These are phyloP conservation scores for Rhynchosporium agropyri DNA, from an alignment of 2,329 filamentous ascomycete species.

Conservation along the genomic window DNA sequence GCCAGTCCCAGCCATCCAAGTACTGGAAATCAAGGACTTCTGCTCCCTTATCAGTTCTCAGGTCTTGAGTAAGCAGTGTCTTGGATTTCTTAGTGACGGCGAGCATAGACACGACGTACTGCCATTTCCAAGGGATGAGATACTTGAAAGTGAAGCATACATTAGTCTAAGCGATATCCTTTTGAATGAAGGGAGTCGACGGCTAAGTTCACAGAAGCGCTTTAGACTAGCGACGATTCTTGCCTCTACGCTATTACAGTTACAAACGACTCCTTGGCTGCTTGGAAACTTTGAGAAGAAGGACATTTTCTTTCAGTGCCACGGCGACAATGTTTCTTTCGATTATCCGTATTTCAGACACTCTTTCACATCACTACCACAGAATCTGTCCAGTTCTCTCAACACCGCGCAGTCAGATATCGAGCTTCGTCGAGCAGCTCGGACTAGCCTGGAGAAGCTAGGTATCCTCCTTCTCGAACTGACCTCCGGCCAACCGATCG, in stretches of 20 bases:
- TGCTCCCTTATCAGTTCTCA: background rate
- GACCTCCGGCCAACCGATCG: slow-evolving; percentile 35
- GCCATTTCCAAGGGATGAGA: slow-evolving; percentile 16
- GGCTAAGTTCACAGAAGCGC: slow-evolving; percentile 30
- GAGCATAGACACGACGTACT: slow-evolving; percentile 18
- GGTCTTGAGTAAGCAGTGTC: slow-evolving; percentile 1
- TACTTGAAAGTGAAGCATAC: slow-evolving; percentile 10
- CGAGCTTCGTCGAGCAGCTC: slow-evolving; percentile 17
- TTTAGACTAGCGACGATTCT: slow-evolving; percentile 34
- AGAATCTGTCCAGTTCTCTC: background rate
- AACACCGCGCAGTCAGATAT: background rate
- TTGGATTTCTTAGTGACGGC: slow-evolving; percentile 31
- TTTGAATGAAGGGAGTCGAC: background rate
- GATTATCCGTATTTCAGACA: slow-evolving; percentile 33
- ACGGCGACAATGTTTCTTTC: slow-evolving; percentile 21
- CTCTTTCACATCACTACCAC: slow-evolving; percentile 18
- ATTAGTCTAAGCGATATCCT: slow-evolving; percentile 33
- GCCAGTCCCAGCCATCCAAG: background rate
- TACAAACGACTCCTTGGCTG: slow-evolving; percentile 37
- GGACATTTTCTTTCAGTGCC: slow-evolving; percentile 33
- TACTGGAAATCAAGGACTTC: slow-evolving; percentile 4
- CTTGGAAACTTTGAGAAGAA: slow-evolving; percentile 30
- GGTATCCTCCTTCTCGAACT: slow-evolving; percentile 38
- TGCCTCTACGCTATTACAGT: slow-evolving; percentile 34
- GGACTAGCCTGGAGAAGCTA: slow-evolving; percentile 28